Conservation (phyloP, 2,329 filamentous ascomycete genomes). For the Drechslera avenae region DNA sequence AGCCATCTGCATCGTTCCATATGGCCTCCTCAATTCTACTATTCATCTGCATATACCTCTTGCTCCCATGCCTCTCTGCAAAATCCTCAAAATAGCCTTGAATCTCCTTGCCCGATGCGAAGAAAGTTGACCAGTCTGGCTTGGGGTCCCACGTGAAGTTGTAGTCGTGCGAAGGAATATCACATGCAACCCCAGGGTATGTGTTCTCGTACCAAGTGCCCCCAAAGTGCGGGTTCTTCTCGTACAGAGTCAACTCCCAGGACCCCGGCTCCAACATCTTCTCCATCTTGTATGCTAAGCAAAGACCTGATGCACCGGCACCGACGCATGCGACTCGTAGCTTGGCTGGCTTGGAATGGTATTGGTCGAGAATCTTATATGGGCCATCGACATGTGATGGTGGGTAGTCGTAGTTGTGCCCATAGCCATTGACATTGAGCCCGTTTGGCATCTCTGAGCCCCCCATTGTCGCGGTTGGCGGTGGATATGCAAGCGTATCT, state of each 20-base stretch:
- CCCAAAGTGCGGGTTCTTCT: constrained; percentile 40
- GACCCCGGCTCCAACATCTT: constrained; percentile 37
- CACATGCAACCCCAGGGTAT: constrained; percentile 43
- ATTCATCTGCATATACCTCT: constrained; percentile 54
- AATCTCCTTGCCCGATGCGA: constrained; percentile 56
- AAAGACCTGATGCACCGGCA: constrained; percentile 40
- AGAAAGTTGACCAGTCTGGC: constrained; percentile 59
- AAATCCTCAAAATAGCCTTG: constrained; percentile 56
- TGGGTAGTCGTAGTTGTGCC: constrained; percentile 36
- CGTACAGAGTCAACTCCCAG: constrained; percentile 38
- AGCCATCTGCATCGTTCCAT: constrained; percentile 52
- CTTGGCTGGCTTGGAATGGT: constrained; percentile 41
- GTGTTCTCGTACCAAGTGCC: constrained; percentile 45
- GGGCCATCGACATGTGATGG: constrained; percentile 36
- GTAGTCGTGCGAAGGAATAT: constrained; percentile 60
- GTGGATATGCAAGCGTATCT: not conserved
- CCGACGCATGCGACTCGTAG: constrained; percentile 38
- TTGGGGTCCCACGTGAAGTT: constrained; percentile 67
- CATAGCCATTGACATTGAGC: constrained; percentile 36
- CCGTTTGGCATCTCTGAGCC: constrained; percentile 37
- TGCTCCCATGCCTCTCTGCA: constrained; percentile 62
- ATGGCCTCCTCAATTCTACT: constrained; percentile 52
- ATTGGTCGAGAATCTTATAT: constrained; percentile 41
- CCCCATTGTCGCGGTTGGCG: constrained; percentile 25
- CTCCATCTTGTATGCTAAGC: constrained; percentile 44